Conservation (phyloP, 352 stramenopile species). For the Globisporangium sylvaticum region DNA sequence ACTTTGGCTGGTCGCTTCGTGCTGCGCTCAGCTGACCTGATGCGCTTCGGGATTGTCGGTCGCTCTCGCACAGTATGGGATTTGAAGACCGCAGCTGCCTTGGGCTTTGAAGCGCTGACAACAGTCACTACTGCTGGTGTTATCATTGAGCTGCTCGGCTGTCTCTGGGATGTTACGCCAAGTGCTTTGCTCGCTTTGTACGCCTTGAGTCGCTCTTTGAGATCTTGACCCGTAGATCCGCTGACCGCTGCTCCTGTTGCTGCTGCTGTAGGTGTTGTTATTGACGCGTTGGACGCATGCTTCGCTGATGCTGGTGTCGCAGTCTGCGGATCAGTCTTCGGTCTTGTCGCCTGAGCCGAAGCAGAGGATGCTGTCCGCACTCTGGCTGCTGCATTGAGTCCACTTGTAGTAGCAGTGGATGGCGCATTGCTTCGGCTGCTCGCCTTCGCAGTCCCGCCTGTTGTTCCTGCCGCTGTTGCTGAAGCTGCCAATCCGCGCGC, state of each 20-base stretch:
- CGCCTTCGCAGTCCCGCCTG: background rate
- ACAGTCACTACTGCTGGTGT: background rate
- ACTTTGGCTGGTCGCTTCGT: slow-evolving; percentile 17
- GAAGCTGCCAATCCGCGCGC: background rate
- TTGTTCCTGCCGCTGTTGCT: background rate
- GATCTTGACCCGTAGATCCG: slow-evolving; percentile 10
- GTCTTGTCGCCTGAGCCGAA: background rate
- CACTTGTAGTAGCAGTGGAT: background rate
- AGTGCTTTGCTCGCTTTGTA: slow-evolving; percentile 41
- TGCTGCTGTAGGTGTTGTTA: slow-evolving; percentile 9
- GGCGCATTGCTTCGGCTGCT: background rate
- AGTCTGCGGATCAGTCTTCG: slow-evolving; percentile 4
- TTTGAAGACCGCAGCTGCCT: background rate
- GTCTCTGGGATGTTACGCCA: background rate
- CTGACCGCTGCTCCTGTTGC: background rate
- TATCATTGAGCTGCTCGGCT: background rate
- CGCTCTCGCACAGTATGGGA: slow-evolving; percentile 7
- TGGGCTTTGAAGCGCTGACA: background rate
- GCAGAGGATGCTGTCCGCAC: background rate
- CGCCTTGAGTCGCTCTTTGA: slow-evolving; percentile 37
- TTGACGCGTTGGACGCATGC: background rate
- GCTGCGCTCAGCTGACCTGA: slow-evolving; percentile 14
- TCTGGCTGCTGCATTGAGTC: background rate
- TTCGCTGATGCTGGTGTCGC: slow-evolving; percentile 3
- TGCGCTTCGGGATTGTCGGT: slow-evolving; percentile 18